Evolutionary conservation across 1,284 basidiomycete species (phyloP), one percentile per base, ranked within the genome.

Genomic region (Ustilago bromivora): DNA sequence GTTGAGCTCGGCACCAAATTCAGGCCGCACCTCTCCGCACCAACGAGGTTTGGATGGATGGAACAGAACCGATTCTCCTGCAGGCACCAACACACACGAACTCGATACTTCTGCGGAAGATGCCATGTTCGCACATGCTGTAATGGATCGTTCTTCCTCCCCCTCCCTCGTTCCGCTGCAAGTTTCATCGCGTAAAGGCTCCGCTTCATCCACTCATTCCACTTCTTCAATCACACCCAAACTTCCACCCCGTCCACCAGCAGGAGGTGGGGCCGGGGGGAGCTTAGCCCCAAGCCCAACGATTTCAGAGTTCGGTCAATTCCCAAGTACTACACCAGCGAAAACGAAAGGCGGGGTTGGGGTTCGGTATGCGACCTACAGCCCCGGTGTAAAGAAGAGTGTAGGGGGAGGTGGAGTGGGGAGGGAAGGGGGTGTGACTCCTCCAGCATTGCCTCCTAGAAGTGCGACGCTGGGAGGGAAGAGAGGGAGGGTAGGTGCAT

Each of bases 81-180:
- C 63, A 36, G 40, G 36, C 7, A 46, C 67, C 11, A 28, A 28
- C 23, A 52, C 59, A 10, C 54, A 64, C 31, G 62, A 68, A 68
- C 65, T 76, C 3, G 74, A 76, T n/a, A 52, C 65, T 2, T 68
- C 65, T 17, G 51, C 58, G 2, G 66, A 71, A 4, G 67, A 70
- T 32, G 61, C 64, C n/a, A 57, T 76, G 68, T 76, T 76, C 51
- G 74, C 61, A 3, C 74, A 76, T 55, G 74, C 74, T 46, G 43
- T 46, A 9, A 46, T 46, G 43, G n/a, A 46, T 19, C 43, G 3
- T 6, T 46, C 31, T 17, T 32, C 11, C 36, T 10, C 38, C 11
- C 41, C 11, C 36, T 57, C 35, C 2, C 46, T 52, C n/a, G 23
- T 61, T 13, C 49, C 60, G 7, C 65, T 61, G 7, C 67, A 49